Conservation (phyloP, 2,329 filamentous ascomycete genomes). For the Plenodomus biglobosus region DNA sequence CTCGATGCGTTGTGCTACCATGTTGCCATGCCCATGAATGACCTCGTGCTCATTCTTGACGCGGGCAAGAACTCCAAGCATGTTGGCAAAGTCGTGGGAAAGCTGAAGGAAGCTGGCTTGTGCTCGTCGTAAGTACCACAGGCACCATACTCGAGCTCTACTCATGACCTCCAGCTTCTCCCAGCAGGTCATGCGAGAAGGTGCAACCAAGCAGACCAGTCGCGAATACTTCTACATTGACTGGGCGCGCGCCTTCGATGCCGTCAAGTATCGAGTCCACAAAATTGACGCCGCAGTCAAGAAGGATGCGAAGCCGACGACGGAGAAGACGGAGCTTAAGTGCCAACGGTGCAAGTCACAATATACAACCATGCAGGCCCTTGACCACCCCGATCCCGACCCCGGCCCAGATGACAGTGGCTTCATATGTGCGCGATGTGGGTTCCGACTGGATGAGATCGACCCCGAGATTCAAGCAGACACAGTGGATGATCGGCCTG, state of each 20-base stretch:
- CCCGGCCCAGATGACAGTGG: conserved; percentile 52
- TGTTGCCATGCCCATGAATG: conserved; percentile 79
- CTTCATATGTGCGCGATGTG: conserved; percentile 83
- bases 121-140: conserved; percentile 67
- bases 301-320: conserved; percentile 72
- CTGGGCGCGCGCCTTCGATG: conserved; percentile 90
- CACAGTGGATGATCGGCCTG: conserved; percentile 45
- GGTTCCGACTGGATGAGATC: conserved; percentile 54
- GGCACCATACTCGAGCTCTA: neutral
- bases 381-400: conserved; percentile 69
- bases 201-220: conserved; percentile 77
- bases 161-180: conserved; percentile 57
- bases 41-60: conserved; percentile 77
- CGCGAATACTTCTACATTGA: conserved; percentile 98
- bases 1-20: conserved; percentile 78
- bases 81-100: conserved; percentile 84
- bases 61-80: conserved; percentile 83
- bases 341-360: conserved; percentile 80
- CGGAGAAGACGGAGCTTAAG: conserved; percentile 87
- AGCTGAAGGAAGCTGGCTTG: conserved; percentile 82
- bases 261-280: conserved; percentile 92
- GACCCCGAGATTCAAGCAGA: conserved; percentile 31
- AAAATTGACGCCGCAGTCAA: conserved; percentile 87
- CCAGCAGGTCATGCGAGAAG: conserved; percentile 75
- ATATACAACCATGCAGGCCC: conserved; percentile 86